These are phyloP conservation scores for Elaphomyces granulatus DNA, from an alignment of 495 filamentous ascomycete species.

Conservation along the genomic window DNA sequence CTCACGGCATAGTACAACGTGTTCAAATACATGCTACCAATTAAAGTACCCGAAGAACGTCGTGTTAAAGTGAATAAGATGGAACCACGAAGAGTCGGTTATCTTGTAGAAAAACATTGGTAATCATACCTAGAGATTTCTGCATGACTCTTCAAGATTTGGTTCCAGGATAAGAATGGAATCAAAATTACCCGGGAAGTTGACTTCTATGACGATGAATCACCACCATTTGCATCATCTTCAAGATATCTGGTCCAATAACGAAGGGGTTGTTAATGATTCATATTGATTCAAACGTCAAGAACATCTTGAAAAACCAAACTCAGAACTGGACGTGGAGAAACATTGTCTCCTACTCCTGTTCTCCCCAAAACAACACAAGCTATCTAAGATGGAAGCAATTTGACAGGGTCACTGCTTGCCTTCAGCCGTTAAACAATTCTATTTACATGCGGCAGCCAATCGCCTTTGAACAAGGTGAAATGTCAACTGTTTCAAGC, in stretches of 20 bases:
- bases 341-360: background rate
- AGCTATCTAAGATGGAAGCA: background rate
- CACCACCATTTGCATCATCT: background rate
- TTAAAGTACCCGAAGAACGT: background rate
- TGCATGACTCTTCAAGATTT: background rate
- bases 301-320: too few relatives aligned
- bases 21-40: background rate
- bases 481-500: background rate
- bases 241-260: background rate
- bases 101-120: constrained; percentile 1
- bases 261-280: background rate
- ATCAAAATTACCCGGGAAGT: background rate
- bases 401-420: background rate
- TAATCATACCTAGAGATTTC: too few relatives aligned
- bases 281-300: background rate
- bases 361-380: too few relatives aligned
- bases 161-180: background rate
- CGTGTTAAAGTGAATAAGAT: background rate
- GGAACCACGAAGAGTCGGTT: background rate
- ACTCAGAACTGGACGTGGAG: background rate
- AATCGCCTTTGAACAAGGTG: background rate
- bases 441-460: background rate
- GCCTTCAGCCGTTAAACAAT: background rate
- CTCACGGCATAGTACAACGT: background rate
- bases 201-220: constrained; percentile 1